phyloP scores from a whole-genome alignment of 768 basidiomycete genomes.

The Artomyces pyxidatus region DNA sequence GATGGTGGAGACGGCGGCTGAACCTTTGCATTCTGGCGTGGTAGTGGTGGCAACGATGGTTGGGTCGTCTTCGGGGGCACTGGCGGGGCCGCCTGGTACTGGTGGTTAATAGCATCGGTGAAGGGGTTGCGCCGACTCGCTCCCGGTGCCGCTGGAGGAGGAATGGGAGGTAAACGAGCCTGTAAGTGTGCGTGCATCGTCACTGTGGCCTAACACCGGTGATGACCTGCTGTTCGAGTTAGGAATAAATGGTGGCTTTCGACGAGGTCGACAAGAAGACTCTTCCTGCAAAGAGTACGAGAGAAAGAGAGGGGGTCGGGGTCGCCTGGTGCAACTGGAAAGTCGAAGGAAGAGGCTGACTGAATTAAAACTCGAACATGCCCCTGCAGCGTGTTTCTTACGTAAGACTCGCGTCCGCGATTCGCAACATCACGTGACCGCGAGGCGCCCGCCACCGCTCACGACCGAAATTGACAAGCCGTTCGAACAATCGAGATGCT shows the following conservation, averaged over 20 bases:
- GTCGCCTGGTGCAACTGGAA: too few relatives aligned
- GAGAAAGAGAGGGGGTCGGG: background rate
- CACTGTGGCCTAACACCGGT: slow-evolving; percentile 17
- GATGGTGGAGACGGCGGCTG: slow-evolving; percentile 75
- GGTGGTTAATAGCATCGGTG: slow-evolving; percentile 13
- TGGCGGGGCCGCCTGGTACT: slow-evolving; percentile 1
- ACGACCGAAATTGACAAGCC: too few relatives aligned
- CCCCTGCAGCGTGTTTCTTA: too few relatives aligned
- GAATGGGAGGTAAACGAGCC: slow-evolving; percentile 8
- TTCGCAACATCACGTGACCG: too few relatives aligned
- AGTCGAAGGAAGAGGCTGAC: too few relatives aligned
- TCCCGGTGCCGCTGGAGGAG: slow-evolving; percentile 11
- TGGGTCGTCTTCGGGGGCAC: slow-evolving; percentile 2
- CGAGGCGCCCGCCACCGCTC: too few relatives aligned
- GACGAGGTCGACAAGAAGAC: background rate
- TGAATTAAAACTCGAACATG: too few relatives aligned
- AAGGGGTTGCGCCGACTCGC: slow-evolving; percentile 15
- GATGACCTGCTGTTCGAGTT: slow-evolving; percentile 4
- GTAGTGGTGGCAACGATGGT: slow-evolving; percentile 56
- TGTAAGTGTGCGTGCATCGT: slow-evolving; percentile 13
- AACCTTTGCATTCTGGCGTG: slow-evolving; percentile 77
- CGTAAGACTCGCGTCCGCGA: too few relatives aligned
- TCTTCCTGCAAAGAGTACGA: background rate
- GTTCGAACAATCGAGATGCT: too few relatives aligned
- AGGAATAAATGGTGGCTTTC: too few relatives aligned